A percentile compares a stretch with the other conserved stretches of the same genome.
These are phyloP conservation scores for Psilocybe azurescens DNA, from an alignment of 768 basidiomycete genomes.

Conservation along the genomic window DNA sequence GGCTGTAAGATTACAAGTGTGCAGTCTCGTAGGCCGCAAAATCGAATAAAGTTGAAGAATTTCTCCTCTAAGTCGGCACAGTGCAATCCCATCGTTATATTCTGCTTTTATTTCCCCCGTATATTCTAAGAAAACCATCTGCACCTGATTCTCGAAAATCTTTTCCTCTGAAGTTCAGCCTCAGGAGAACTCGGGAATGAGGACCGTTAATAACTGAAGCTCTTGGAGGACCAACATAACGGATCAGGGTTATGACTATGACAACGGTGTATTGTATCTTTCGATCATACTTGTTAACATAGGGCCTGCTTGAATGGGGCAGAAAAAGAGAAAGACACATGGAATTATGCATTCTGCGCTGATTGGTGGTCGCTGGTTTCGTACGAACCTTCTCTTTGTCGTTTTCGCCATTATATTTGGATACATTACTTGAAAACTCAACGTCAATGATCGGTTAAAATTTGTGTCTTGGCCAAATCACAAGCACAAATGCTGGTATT, in stretches of 20 bases:
- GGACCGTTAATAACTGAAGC: neutral
- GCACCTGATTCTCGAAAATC: neutral
- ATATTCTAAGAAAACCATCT: neutral
- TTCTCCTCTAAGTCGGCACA: neutral
- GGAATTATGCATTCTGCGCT: neutral
- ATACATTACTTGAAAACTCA: neutral
- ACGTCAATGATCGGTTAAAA: neutral
- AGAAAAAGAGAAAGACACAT: neutral
- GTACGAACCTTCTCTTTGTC: neutral
- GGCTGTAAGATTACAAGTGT: no score
- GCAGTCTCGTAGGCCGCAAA: no score
- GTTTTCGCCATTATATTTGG: neutral
- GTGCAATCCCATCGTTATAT: no score
- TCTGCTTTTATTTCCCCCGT: neutral
- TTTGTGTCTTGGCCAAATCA: no score
- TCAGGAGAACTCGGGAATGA: neutral
- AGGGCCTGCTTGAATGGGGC: neutral
- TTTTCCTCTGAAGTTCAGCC: neutral
- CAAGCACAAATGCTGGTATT: no score
- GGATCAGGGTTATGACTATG: constrained; percentile 23
- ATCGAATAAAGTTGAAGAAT: neutral
- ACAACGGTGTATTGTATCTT: constrained; percentile 13
- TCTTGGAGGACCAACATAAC: constrained; percentile 13
- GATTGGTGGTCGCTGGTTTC: neutral
- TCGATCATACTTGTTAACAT: neutral